Evolutionary conservation across 2,329 filamentous ascomycete species (phyloP), one percentile per base, ranked within the genome.

Genomic region (Zasmidium cellare): DNA sequence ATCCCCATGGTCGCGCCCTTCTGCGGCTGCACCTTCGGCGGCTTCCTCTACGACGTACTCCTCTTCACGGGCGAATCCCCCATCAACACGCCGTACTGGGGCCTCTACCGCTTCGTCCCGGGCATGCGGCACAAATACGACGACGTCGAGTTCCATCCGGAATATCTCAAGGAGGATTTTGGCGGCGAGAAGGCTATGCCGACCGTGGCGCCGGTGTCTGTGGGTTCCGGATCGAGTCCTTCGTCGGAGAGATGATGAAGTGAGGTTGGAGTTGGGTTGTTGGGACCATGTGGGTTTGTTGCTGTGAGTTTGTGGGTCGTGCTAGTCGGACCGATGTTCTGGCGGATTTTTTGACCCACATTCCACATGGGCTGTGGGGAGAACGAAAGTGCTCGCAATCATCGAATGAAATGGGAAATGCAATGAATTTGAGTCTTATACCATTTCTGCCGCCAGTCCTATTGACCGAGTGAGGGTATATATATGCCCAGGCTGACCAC

Each of bases 1-100:
- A 82, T 91, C 19, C 88, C 88, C 0, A 88, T 91, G 78, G 84
- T 91, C 3, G 81, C 86, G 1, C 88, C 88, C 0, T 90, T 91
- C 68, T 71, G 82, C 9, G 88, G 88, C 3, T 84, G 80, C 65
- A 72, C 79, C 0, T 84, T 87, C 62, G 87, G 87, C 2, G 87
- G 84, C 1, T 84, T 86, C 69, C 64, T 89, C 22, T 89, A 90
- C 68, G 87, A 90, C 69, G 69, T 83, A 1, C 84, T 89, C 69
- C 76, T 91, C 41, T 91, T 86, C 69, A 88, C 85, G 0, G 88
- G 88, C 2, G 72, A 87, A n/a, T 88, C 82, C 63, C 87, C 87
- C 1, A 79, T 91, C 64, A 91, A 91, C 73, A 85, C 80, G 0
- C 86, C 86, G 0, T 86, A 79, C 74, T 71, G 89, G 67, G 87